These are phyloP conservation scores for Aurinia saxatilis DNA, from an alignment of 345 rosid genomes.

Conservation along the genomic window DNA sequence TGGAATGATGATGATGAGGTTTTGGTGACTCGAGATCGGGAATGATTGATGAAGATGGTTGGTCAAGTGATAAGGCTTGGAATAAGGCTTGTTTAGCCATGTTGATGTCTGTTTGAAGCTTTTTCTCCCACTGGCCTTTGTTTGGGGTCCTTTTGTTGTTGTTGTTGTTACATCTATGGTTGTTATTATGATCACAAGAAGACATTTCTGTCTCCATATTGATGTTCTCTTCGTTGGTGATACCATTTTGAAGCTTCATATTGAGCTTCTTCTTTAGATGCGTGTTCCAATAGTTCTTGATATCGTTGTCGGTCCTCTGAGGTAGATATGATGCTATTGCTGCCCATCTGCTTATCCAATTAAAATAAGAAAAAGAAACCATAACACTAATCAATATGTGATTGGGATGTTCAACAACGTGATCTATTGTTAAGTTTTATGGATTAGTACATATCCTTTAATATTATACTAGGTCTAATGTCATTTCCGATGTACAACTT, in stretches of 20 bases:
- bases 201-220: background rate
- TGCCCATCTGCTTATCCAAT: slow-evolving; percentile 65
- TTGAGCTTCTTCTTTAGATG: slow-evolving; percentile 75
- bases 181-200: background rate
- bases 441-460: background rate
- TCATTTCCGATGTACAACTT: background rate
- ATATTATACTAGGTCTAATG: background rate
- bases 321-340: slow-evolving; percentile 99
- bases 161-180: background rate
- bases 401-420: too few relatives aligned
- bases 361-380: background rate
- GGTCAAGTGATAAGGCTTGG: slow-evolving; percentile 73
- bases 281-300: slow-evolving; percentile 93
- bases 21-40: slow-evolving; percentile 4
- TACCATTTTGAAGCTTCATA: slow-evolving; percentile 10
- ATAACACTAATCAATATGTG: background rate
- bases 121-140: slow-evolving; percentile 86
- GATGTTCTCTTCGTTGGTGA: slow-evolving; percentile 10
- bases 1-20: slow-evolving; percentile 3
- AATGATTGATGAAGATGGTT: slow-evolving; percentile 24
- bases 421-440: background rate
- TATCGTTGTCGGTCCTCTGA: slow-evolving; percentile 91
- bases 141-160: slow-evolving; percentile 18
- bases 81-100: slow-evolving; percentile 76
- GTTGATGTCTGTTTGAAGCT: slow-evolving; percentile 82